Evolutionary conservation across 352 stramenopile species (phyloP), one percentile per base, ranked within the genome.

Genomic region (Phytophthora quininea): DNA sequence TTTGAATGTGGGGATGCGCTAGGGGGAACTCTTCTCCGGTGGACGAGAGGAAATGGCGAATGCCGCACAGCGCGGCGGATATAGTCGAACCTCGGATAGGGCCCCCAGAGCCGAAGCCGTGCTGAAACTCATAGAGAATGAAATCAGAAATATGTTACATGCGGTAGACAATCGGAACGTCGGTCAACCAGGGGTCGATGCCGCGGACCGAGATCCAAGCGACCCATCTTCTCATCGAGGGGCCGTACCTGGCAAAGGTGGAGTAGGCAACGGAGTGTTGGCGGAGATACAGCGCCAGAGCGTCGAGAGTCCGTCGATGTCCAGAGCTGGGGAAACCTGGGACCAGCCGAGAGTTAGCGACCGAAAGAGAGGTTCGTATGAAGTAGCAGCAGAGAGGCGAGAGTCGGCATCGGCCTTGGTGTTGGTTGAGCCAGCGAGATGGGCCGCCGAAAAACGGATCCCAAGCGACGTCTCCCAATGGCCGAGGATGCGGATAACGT

Each of bases 381-480:
- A 40, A 5, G 35, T 10, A 10, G 5, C 35, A n/a, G 42, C 19
- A 40, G 35, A 40, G 42, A 48, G 42, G 42, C 42, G 5, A 14
- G 42, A 48, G 42, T 14, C 42, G 42, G n/a, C 11, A 27, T 48
- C 42, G 42, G 11, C 42, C 12, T 6, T n/a, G 42, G n/a, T 48
- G 42, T 5, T 27, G 7, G 11, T 6, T 6, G 42, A n/a, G n/a
- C 42, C 42, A 14, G 42, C 12, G n/a, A 48, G 7, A 14, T 48
- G 42, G 9, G 31, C 8, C 31, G 57, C 35, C 35, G 57, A 64
- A 38, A 64, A 64, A 4, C 47, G 24, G 24, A 32, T 5, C 5
- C 29, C 24, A 14, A n/a, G 11, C 42, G 27, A 27, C 3, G 40
- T n/a, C 27, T 57, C 30, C 51, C 51, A 57, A n/a, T 30, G n/a